A percentile compares a stretch with the other conserved stretches of the same genome.
These are phyloP conservation scores for Aspergillus jensenii DNA, from an alignment of 2,329 filamentous ascomycete genomes.

Conservation along the genomic window DNA sequence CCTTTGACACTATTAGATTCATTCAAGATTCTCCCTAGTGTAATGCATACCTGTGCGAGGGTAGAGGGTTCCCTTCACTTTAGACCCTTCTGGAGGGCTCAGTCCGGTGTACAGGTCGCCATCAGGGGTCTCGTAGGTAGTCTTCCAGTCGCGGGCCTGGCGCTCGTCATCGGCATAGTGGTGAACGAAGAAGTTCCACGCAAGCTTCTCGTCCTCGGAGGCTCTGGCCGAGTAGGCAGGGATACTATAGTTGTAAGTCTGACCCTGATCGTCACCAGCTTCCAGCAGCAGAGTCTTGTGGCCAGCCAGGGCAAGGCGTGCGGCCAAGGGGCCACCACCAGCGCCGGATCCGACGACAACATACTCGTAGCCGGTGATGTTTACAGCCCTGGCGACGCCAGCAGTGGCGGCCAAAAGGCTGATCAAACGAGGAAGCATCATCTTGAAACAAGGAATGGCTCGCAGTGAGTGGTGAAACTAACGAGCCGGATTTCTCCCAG, in stretches of 20 bases:
- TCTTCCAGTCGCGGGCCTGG: conserved; percentile 35
- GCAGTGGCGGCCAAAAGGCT: not conserved
- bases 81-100: no score
- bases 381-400: not conserved
- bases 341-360: conserved; percentile 40
- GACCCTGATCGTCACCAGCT: conserved; percentile 37
- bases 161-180: conserved; percentile 33
- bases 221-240: conserved; percentile 28
- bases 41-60: no score
- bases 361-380: conserved; percentile 32
- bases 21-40: no score
- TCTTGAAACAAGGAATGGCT: no score
- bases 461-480: no score
- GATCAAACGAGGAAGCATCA: not conserved
- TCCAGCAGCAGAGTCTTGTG: conserved; percentile 40
- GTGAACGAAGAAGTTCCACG: conserved; percentile 39
- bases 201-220: conserved; percentile 29
- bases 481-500: no score
- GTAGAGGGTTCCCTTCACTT: no score
- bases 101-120: no score
- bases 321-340: conserved; percentile 37
- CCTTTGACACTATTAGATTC: conserved; percentile 13
- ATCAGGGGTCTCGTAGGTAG: conserved; percentile 41
- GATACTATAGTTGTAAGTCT: conserved; percentile 29
- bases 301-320: conserved; percentile 35